Base-by-base conservation (phyloP, 2,329 filamentous ascomycete species). In the Conoideocrella luteorostrata region DNA sequence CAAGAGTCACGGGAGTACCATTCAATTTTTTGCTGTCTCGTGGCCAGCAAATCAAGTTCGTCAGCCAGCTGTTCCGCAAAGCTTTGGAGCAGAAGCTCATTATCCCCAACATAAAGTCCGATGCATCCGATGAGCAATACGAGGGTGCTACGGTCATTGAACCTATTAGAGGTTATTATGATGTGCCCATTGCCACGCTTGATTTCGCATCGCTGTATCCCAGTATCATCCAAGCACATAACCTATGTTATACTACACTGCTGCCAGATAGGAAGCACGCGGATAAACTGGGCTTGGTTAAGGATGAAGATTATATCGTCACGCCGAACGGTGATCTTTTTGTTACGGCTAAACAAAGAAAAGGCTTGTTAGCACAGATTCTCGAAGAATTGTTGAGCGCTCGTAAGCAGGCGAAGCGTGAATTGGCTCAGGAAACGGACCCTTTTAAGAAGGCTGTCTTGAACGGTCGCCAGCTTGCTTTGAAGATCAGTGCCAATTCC, bases 181-280 rank as follows among this genome's bases (percentile, higher is more conserved):
- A 93, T 56, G 88, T 95, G 21, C 93, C 93, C 2, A 86, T 98
- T 50, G 93, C 93, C 2, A 98, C 93, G 0, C 82, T 98, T 34
- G 93, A 98, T 88, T 98, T 98, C 55, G 93, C 93, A 5, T 97
- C 93, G 24, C 82, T 98, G 50, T 98, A 98, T 56, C 93, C 93
- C 18, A 96, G 90, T 70, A 98, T 98, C 59, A 98, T 98, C 64
- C 91, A 97, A 67, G 93, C 93, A 1, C 93, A 98, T 68, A 98
- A 98, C 54, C 78, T 98, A 18, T 98, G 93, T 65, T 98, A 98
- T 62, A 98, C 93, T 0, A 98, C 93, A 0, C 71, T 97, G 24
- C 69, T 97, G 61, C 29, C 20, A 15, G 59, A 60, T 45, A 88
- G 88, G 63, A 78, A 70, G 22, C 82, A 78, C 1, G 77, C 95